Base-by-base conservation (phyloP, 805 yeast species). In the Monosporozyma yasuniensis region DNA sequence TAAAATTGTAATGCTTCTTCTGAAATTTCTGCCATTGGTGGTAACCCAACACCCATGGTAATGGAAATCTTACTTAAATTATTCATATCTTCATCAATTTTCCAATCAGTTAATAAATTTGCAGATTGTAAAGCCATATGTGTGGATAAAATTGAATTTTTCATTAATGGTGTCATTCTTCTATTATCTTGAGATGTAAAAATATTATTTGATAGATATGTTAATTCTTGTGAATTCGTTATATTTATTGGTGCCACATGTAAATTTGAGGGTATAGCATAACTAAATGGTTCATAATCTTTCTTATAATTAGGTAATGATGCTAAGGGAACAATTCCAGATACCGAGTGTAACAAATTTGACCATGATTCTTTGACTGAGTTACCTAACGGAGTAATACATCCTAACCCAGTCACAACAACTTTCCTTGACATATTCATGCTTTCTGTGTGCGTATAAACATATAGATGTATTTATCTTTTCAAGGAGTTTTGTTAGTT, bases 21-120 rank as follows among this genome's bases (percentile, higher is more conserved):
- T 57, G 83, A 87, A 3, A 64, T 47, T 34, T 78, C 83, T 58
- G 80, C 80, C 45, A 91, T 74, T 2, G 95, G 86, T 0, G 97
- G 98, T 46, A 93, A 86, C 0, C 97, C 96, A 1, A 96, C 83
- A 0, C 98, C 99, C 8, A 91, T 78, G n/a, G 89, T 2, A 97
- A 95, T 2, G 59, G 54, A 28, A 52, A 50, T 18, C 59, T 54
- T 18, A 48, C 47, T 39, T 59, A 48, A 3, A 52, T 48, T 27
- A 41, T 23, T 14, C 42, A 19, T 2, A 80, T 69, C 41, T 65
- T 57, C 2, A 62, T 50, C 48, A 11, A 39, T 39, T 39, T 39
- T 11, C 61, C 63, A 60, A 60, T 75, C 19, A 11, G 16, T 11
- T 27, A 60, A 51, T 75, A 83, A 75, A 30, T 73, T 65, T 0